Conservation (phyloP, 169 alveolate species). For the Plasmodium gaboni region DNA sequence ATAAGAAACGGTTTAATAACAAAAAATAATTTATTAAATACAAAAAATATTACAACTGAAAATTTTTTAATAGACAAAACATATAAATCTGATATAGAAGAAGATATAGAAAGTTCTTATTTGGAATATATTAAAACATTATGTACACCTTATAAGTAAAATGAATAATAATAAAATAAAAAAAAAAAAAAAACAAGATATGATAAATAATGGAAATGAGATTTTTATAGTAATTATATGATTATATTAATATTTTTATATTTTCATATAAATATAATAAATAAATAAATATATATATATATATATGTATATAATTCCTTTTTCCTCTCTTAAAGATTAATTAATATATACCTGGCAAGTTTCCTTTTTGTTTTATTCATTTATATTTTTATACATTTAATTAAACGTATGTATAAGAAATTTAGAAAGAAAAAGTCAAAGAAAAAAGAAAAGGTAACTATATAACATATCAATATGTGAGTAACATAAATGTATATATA, state of each 20-base stretch:
- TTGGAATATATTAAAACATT: neutral
- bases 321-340: neutral
- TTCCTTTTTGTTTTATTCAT: conserved; percentile 18
- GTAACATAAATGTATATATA: no score
- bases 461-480: no score
- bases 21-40: neutral
- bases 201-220: no score
- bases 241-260: no score
- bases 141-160: conserved; percentile 1
- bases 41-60: neutral
- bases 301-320: neutral
- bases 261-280: no score
- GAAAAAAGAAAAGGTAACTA: conserved; percentile 39
- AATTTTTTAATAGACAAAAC: neutral
- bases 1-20: conserved; percentile 8
- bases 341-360: conserved; percentile 19
- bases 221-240: no score
- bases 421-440: neutral
- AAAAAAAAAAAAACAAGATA: no score
- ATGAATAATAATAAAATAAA: neutral
- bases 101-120: neutral
- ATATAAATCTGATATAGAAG: neutral
- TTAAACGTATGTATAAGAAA: conserved; percentile 20
- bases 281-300: no score
- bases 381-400: conserved; percentile 18